Percentiles rank a stretch among this genome's conserved stretches.
Evolutionary conservation across 2,329 filamentous ascomycete species (phyloP).

Genomic region (Microsporum audouinii): DNA sequence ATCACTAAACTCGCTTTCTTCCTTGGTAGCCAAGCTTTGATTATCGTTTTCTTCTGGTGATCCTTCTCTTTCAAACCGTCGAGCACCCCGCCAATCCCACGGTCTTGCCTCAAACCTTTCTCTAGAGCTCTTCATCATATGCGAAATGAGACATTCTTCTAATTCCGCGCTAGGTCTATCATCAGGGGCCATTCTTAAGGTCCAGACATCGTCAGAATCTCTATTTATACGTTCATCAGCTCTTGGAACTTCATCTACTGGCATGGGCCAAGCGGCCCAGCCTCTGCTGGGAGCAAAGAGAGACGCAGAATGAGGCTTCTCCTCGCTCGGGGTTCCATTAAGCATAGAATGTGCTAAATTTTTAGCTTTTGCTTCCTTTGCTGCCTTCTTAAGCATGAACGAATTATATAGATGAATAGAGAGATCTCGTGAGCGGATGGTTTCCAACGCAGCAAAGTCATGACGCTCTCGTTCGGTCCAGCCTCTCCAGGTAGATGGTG

Average conservation of each 20-base stretch:
- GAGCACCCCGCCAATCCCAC: conserved; percentile 18
- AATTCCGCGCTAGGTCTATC: conserved; percentile 49
- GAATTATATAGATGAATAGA: conserved; percentile 69
- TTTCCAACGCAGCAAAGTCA: conserved; percentile 52
- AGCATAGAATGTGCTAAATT: not conserved
- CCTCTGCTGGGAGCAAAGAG: conserved; percentile 39
- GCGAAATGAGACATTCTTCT: conserved; percentile 58
- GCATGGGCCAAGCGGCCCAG: conserved; percentile 84
- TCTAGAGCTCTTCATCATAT: conserved; percentile 56
- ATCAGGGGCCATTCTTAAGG: conserved; percentile 36
- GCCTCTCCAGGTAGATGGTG: conserved; percentile 60
- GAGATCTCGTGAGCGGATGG: conserved; percentile 54
- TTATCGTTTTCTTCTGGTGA: conserved; percentile 9
- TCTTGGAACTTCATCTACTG: conserved; percentile 49
- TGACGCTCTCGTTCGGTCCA: conserved; percentile 79
- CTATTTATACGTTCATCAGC: conserved; percentile 40
- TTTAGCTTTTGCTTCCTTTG: conserved; percentile 9
- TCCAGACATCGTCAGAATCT: conserved; percentile 43
- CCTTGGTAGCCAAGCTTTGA: conserved; percentile 6
- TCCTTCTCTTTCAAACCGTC: conserved; percentile 5
- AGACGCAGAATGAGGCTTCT: conserved; percentile 10
- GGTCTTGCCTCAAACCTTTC: conserved; percentile 44
- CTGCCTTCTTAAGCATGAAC: conserved; percentile 52
- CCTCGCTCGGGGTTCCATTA: conserved; percentile 5
- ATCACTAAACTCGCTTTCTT: conserved; percentile 9